Conservation (phyloP, 306 rosid species). For the Prunus salicina region DNA sequence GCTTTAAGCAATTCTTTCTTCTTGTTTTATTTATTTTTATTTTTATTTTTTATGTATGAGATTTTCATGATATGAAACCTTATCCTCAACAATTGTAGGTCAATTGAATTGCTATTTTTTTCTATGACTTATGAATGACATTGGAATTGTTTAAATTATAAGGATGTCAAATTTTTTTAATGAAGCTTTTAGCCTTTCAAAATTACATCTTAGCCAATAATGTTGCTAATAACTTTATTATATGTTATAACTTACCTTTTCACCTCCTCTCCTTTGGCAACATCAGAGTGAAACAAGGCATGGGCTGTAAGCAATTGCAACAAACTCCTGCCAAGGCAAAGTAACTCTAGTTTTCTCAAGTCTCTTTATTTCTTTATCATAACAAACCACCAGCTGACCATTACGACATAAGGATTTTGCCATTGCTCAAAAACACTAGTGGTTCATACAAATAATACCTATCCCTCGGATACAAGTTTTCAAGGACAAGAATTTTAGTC, state of each 20-base stretch:
- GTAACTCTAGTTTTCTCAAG: background rate
- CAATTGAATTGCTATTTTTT: too few species aligned
- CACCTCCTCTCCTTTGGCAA: constrained; percentile 7
- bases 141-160: too few species aligned
- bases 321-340: background rate
- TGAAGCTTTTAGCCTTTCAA: too few species aligned
- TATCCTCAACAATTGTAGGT: too few species aligned
- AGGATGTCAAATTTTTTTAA: too few species aligned
- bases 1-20: too few species aligned
- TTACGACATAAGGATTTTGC: constrained; percentile 12
- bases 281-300: constrained; percentile 11
- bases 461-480: background rate
- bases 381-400: background rate
- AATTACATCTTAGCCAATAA: too few species aligned
- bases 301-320: background rate
- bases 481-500: constrained; percentile 7
- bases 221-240: too few species aligned
- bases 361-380: background rate
- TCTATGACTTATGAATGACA: too few species aligned
- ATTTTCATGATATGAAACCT: too few species aligned
- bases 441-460: constrained; percentile 8
- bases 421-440: constrained; percentile 9
- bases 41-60: too few species aligned
- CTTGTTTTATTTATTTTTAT: too few species aligned
- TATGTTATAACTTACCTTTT: background rate